Percentiles rank a stretch among this genome's conserved stretches.
Evolutionary conservation across 805 yeast species (phyloP).

Genomic region (Cyberlindnera veronae): DNA sequence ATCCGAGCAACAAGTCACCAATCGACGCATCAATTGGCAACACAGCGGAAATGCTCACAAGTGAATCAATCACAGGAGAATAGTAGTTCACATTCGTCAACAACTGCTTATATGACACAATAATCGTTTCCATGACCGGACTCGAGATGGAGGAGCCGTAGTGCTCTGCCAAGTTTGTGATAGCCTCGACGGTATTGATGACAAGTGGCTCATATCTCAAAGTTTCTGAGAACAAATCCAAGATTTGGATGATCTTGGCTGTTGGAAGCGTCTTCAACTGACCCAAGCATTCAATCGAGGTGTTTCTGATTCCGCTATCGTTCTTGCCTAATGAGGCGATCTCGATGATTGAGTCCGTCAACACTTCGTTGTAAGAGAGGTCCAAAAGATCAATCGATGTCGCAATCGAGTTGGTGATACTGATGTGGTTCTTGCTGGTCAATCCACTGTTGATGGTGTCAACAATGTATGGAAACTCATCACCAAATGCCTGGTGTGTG

Average conservation of each 20-base stretch:
- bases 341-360: conserved; percentile 29
- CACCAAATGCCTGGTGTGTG: conserved; percentile 30
- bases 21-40: conserved; percentile 20
- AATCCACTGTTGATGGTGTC: conserved; percentile 31
- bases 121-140: conserved; percentile 12
- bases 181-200: conserved; percentile 29
- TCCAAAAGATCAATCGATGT: conserved; percentile 29
- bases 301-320: conserved; percentile 36
- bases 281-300: conserved; percentile 33
- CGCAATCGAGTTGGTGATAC: conserved; percentile 32
- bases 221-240: conserved; percentile 30
- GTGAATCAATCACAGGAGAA: conserved; percentile 22
- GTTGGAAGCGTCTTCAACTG: conserved; percentile 25
- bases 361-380: conserved; percentile 21
- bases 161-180: conserved; percentile 23
- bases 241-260: conserved; percentile 24
- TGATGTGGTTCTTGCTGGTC: conserved; percentile 34
- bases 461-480: conserved; percentile 26
- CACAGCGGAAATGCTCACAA: conserved; percentile 19
- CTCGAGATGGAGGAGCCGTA: conserved; percentile 13
- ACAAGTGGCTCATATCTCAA: conserved; percentile 36
- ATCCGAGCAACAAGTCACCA: conserved; percentile 16
- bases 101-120: conserved; percentile 13
- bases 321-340: conserved; percentile 33
- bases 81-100: conserved; percentile 12